phyloP scores from a whole-genome alignment of 805 yeast genomes.

The Kuraishia ogatae region DNA sequence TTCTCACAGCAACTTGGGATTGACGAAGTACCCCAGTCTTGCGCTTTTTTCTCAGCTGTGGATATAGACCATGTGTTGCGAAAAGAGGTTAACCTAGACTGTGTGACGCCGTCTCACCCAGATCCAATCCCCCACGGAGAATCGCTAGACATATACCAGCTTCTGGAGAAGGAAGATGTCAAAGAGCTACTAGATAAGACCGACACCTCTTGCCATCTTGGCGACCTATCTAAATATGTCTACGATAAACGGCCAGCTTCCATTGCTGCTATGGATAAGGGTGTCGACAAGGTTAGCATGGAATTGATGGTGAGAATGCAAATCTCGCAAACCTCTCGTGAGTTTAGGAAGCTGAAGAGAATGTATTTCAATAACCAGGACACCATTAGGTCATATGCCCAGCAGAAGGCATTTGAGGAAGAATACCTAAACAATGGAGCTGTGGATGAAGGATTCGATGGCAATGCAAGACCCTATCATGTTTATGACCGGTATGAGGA shows the following conservation, averaged over 20 bases:
- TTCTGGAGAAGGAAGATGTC: conserved; percentile 34
- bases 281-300: conserved; percentile 13
- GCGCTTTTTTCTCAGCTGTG: conserved; percentile 92
- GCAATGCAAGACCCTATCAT: not conserved
- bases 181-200: conserved; percentile 13
- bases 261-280: conserved; percentile 17
- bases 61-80: conserved; percentile 85
- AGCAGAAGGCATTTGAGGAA: conserved; percentile 11
- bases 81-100: conserved; percentile 87
- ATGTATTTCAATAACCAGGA: conserved; percentile 11
- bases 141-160: conserved; percentile 47
- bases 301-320: conserved; percentile 20
- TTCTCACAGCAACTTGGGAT: conserved; percentile 90
- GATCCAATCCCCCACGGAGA: conserved; percentile 71
- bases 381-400: not conserved
- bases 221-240: conserved; percentile 6
- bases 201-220: not conserved
- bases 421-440: conserved; percentile 5
- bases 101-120: conserved; percentile 85
- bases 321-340: conserved; percentile 16
- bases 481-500: not conserved
- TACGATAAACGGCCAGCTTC: conserved; percentile 12
- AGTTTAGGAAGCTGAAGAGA: conserved; percentile 18
- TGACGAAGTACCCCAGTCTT: conserved; percentile 82
- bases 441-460: conserved; percentile 6